Evolutionary conservation across 1,139 yeast genomes (phyloP), one percentile per base, ranked within the genome.

Genomic region (Taphrina betulina): DNA sequence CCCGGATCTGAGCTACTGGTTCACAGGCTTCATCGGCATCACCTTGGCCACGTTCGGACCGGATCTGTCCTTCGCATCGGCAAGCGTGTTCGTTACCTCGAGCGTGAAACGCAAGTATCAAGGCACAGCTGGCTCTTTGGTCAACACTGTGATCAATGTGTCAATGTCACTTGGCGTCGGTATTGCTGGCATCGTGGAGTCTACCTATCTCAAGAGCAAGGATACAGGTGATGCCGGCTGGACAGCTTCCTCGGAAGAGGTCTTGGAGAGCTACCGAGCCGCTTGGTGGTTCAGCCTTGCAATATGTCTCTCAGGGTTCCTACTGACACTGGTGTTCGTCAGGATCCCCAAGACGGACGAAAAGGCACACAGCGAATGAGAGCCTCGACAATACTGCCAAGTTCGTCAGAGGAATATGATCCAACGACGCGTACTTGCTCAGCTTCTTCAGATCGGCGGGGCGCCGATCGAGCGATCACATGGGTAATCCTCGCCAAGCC

Each of bases 61-160:
- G 82, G 86, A 82, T 64, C 74, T 78, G 72, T 78, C 82, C 52
- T 81, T 81, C 66, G 86, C 87, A 0, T 79, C 85, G 0, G 83
- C 78, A 1, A 75, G 80, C 10, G 71, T 81, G 53, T 69, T 80
- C 33, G 68, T 82, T 31, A 72, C 79, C 34, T 70, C 75, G 42
- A 68, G 72, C 17, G 71, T 82, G 22, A 83, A 85, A 0, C 67
- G 71, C 43, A 68, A 75, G 22, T 75, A 78, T 59, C 87, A 82
- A 65, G 88, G 87, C 2, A 72, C 80, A 53, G 84, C 85, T 0
- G 87, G 83, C 0, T 79, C 85, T 0, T 70, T 82, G 57, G 80
- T 82, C 1, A 75, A 80, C 3, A 80, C 85, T 0, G 74, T 77
- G 53, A 80, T 81, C 33, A 81, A 82, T 65, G 82, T 82, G 64